A percentile compares a stretch with the other conserved stretches of the same genome.
phyloP scores from a whole-genome alignment of 1,139 yeast species.

The Debaryomyces udenii region DNA sequence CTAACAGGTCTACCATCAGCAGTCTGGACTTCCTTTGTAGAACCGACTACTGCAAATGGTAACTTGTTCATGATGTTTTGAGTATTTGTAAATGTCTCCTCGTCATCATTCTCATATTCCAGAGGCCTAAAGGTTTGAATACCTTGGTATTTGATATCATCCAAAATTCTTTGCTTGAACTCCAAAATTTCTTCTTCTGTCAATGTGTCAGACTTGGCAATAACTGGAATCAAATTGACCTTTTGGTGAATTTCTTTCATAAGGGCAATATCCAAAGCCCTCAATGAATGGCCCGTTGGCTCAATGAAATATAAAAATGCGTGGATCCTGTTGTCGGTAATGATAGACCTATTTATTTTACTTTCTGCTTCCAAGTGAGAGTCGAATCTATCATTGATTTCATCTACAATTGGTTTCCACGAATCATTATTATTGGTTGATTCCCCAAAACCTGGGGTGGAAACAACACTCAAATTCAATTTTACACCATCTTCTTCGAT shows the following conservation, averaged over 20 bases:
- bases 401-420: constrained; percentile 93
- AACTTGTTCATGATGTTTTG: constrained; percentile 67
- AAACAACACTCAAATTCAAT: constrained; percentile 80
- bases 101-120: constrained; percentile 82
- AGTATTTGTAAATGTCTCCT: constrained; percentile 71
- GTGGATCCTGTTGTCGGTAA: constrained; percentile 79
- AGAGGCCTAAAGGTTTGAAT: constrained; percentile 83
- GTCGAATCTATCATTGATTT: constrained; percentile 85
- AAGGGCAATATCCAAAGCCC: constrained; percentile 84
- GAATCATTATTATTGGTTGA: constrained; percentile 83
- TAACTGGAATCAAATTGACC: constrained; percentile 91
- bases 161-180: constrained; percentile 75
- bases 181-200: constrained; percentile 80
- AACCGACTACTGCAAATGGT: constrained; percentile 96
- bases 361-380: constrained; percentile 89
- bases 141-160: constrained; percentile 74
- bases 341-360: constrained; percentile 74
- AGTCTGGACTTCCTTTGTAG: constrained; percentile 73
- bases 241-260: constrained; percentile 89
- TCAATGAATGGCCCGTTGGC: constrained; percentile 94
- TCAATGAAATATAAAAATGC: constrained; percentile 90
- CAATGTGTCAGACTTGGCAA: constrained; percentile 92
- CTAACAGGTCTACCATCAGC: constrained; percentile 80
- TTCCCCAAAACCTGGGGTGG: constrained; percentile 95
- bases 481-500: constrained; percentile 94